Percentiles rank a stretch among this genome's conserved stretches.
Evolutionary conservation across 2,329 filamentous ascomycete genomes (phyloP).

Genomic region (Leptographium wingfieldii): DNA sequence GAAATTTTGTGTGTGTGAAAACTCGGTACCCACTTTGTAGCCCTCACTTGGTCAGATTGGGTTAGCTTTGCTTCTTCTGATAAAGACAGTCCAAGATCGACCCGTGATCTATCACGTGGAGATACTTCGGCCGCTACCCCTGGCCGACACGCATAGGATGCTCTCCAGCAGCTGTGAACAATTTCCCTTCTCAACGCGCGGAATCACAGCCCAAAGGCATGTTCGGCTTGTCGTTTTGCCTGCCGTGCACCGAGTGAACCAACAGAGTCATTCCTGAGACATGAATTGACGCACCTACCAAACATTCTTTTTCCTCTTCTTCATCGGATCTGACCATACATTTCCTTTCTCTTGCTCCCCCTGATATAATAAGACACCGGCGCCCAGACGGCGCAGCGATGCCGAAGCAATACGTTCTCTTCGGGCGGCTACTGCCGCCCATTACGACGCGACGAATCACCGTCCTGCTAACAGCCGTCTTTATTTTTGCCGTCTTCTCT

Average conservation of each 20-base stretch:
- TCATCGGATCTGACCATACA: background rate
- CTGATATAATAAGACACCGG: background rate
- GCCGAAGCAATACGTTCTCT: constrained; percentile 33
- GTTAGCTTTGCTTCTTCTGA: background rate
- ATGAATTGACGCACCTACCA: background rate
- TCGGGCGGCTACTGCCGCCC: constrained; percentile 36
- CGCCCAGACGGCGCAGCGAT: constrained; percentile 18
- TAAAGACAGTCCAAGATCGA: background rate
- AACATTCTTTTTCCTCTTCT: background rate
- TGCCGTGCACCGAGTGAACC: background rate
- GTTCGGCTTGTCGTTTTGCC: background rate
- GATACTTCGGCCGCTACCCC: background rate
- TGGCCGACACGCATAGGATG: background rate
- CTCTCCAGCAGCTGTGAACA: background rate
- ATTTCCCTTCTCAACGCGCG: background rate
- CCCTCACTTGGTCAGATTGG: background rate
- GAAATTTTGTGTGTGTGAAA: constrained; percentile 1
- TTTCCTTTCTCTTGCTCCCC: background rate
- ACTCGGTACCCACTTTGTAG: background rate
- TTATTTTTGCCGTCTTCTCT: constrained; percentile 39
- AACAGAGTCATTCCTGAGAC: background rate
- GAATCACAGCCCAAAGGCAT: background rate
- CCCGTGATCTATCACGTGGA: background rate
- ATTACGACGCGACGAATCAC: constrained; percentile 40
- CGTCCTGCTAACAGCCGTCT: constrained; percentile 36